A percentile compares a stretch with the other conserved stretches of the same genome.
phyloP scores from a whole-genome alignment of 2,329 filamentous ascomycete species.

The Venturia asperata region DNA sequence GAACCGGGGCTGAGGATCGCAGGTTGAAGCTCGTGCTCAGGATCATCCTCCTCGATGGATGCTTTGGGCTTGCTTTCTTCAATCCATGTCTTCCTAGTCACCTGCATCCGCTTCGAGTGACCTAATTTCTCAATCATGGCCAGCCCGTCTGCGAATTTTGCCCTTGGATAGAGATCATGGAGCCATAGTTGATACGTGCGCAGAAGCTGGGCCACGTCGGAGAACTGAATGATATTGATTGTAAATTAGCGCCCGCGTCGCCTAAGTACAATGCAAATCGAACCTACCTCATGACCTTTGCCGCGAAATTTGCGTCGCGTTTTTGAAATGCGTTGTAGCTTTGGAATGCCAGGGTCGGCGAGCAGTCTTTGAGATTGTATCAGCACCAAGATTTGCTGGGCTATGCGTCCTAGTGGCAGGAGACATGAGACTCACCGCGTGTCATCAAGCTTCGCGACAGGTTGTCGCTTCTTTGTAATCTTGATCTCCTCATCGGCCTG shows the following conservation, averaged over 20 bases:
- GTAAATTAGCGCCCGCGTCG: constrained; percentile 16
- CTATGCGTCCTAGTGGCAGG: neutral
- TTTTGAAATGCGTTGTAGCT: constrained; percentile 63
- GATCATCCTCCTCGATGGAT: constrained; percentile 22
- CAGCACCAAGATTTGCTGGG: neutral
- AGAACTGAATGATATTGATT: constrained; percentile 51
- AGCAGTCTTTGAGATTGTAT: constrained; percentile 53
- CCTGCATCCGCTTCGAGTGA: constrained; percentile 71
- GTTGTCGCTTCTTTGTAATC: constrained; percentile 62
- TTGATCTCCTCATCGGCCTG: constrained; percentile 83
- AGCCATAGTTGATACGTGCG: constrained; percentile 96
- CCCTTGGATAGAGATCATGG: constrained; percentile 90
- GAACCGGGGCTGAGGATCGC: constrained; percentile 6
- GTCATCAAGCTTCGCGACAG: constrained; percentile 82
- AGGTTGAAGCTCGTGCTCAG: constrained; percentile 1
- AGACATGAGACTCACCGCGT: constrained; percentile 45
- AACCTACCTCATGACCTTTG: constrained; percentile 77
- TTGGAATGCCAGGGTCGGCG: constrained; percentile 75
- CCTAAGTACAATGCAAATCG: neutral
- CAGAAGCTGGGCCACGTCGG: constrained; percentile 72
- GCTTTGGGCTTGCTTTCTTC: constrained; percentile 59
- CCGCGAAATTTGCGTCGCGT: constrained; percentile 73
- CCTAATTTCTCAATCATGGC: constrained; percentile 89
- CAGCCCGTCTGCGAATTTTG: constrained; percentile 84
- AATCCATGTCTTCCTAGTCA: constrained; percentile 75